Conservation (phyloP, 2,329 filamentous ascomycete genomes). For the Chalaropsis ovoidea region DNA sequence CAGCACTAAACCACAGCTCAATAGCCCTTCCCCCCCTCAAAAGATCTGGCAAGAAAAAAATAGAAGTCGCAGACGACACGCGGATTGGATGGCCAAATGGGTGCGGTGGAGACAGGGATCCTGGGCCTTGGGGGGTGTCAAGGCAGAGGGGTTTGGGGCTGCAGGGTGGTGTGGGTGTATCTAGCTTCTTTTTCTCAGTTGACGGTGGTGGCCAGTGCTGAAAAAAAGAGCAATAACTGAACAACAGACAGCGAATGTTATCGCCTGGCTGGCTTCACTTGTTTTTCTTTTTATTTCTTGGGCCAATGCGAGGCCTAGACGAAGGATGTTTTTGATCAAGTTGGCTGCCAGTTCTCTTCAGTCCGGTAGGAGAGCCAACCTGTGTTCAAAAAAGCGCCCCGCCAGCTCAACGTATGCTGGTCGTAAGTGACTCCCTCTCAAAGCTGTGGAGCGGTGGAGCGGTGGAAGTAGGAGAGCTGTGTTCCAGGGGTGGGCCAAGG, state of each 20-base stretch:
- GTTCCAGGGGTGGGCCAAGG: not conserved
- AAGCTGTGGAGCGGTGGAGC: not conserved
- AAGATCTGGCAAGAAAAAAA: constrained; percentile 13
- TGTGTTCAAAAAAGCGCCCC: not conserved
- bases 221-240: not conserved
- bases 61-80: constrained; percentile 16
- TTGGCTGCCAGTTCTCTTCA: no score
- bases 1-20: constrained; percentile 2
- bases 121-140: constrained; percentile 8
- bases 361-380: no score
- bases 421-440: not conserved
- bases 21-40: not conserved
- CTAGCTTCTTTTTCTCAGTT: not conserved
- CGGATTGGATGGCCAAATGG: constrained; percentile 8
- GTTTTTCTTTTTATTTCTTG: no score
- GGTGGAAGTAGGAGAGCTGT: not conserved
- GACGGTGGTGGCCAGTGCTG: not conserved
- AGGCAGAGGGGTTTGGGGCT: not conserved
- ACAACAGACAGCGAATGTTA: not conserved
- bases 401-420: not conserved
- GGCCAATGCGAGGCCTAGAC: no score
- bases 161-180: not conserved
- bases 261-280: no score
- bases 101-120: constrained; percentile 3
- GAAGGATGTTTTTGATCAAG: no score